Evolutionary conservation across 1,284 basidiomycete genomes (phyloP), one percentile per base, ranked within the genome.

Genomic region (Wolfiporia cocos): DNA sequence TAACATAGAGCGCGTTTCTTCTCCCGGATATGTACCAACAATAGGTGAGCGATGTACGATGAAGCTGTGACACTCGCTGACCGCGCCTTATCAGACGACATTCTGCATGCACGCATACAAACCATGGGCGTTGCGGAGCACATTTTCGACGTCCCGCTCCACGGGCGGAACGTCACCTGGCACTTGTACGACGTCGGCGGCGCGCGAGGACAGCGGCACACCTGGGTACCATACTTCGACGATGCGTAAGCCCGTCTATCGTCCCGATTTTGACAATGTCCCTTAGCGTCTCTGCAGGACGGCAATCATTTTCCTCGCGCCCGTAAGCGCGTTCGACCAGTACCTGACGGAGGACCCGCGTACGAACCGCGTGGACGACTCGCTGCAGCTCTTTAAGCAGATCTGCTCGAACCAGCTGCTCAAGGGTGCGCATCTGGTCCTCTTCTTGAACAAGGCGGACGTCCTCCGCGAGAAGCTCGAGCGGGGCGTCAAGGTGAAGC

Each of bases 261-360:
- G 26, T 29, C 37, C 20, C 11, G 29, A 5, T 4, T 34, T 32
- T 3, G 14, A 19, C 11, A 23, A 11, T 30, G 11, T 11, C 32
- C 30, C 30, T 12, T 34, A 18, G 14, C 17, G 12, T 7, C 3
- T 12, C 17, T 42, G 29, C 23, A 61, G 59, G 11, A 86, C 84
- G 46, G 86, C 87, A 20, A 90, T 90, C 57, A 90, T 90, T 43
- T 90, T 90, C 58, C 74, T 90, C 39, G 86, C 87, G 23, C 86
- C 86, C n/a, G 78, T 90, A 46, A 88, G 85, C 57, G 87, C 87
- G 5, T 90, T 88, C 56, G 86, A 90, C 64, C 86, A 88, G 82
- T 89, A 87, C 57, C 68, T 90, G 18, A 86, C 89, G 55, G 86
- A 90, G 65, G 86, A 90, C 56, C 81, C 83, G 18, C 74, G 79